Evolutionary conservation across 2,329 filamentous ascomycete genomes (phyloP), one percentile per base, ranked within the genome.

Genomic region (Aspergillus piperis): DNA sequence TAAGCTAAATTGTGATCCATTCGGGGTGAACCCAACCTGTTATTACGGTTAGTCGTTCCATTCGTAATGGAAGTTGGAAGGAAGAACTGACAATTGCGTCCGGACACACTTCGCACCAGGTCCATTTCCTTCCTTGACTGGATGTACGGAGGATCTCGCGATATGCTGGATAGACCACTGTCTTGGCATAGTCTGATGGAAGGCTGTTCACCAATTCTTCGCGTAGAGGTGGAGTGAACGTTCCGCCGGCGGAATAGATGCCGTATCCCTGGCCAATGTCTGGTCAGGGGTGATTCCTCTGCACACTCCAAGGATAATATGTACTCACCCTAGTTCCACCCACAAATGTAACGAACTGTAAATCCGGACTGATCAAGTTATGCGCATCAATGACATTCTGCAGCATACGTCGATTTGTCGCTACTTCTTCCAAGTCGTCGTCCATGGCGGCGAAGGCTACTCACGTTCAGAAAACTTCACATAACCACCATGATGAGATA

Each of bases 311-410:
- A 1, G 19, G 21, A 42, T 17, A 11, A 2, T 6, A 23, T 3
- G 2, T 2, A 23, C 56, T 38, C 58, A 69, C 67, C 36, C 68
- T 39, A 19, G 68, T 66, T 3, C 67, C 77, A 2, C 74, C 74
- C 10, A 74, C 67, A 39, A 73, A 73, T 8, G 71, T 66, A 44
- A 77, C 62, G 54, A 72, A 76, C 32, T 68, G 51, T n/a, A 78
- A 65, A 2, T 65, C 66, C 0, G 66, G 61, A 7, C 70, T 72
- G 3, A 75, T 59, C 3, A 63, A 51, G 41, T 71, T 70, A 8
- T 73, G 54, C 1, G 73, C 72, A 25, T 71, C 71, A 11, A 78
- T 71, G 19, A 77, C 72, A 44, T 72, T 74, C 57, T 75, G 70
- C 30, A 79, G 66, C 68, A 79, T 70, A 8, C 21, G 50, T 8